Conservation (phyloP, 495 filamentous ascomycete genomes). For the Emericellopsis terricola region DNA sequence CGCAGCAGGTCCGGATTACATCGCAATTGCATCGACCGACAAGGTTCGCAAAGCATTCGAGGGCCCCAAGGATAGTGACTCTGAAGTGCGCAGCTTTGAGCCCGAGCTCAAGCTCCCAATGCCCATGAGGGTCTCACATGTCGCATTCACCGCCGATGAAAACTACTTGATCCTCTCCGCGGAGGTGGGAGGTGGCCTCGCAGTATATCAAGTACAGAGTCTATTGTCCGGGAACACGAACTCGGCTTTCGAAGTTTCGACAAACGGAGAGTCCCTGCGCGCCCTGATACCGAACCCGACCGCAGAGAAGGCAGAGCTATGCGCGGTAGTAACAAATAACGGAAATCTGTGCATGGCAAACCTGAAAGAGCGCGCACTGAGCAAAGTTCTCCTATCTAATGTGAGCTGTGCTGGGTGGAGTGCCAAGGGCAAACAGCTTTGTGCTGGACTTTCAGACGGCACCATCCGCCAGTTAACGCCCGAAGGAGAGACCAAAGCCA, state of each 20-base stretch:
- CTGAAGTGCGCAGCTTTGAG: constrained; percentile 50
- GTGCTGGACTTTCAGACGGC: constrained; percentile 75
- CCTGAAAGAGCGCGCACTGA: constrained; percentile 41
- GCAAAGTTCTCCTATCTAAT: constrained; percentile 45
- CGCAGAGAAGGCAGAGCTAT: constrained; percentile 38
- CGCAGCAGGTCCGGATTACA: constrained; percentile 64
- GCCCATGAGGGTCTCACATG: constrained; percentile 62
- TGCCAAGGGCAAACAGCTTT: constrained; percentile 74
- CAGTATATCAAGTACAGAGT: constrained; percentile 55
- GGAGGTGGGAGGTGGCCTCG: constrained; percentile 65
- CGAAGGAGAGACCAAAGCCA: constrained; percentile 52
- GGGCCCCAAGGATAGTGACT: constrained; percentile 33
- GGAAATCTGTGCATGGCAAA: constrained; percentile 76
- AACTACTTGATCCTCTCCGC: constrained; percentile 67
- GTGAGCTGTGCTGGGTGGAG: constrained; percentile 89
- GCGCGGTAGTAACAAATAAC: constrained; percentile 61
- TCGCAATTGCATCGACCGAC: constrained; percentile 62
- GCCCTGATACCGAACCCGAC: constrained; percentile 68
- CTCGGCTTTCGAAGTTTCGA: constrained; percentile 50
- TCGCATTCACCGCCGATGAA: constrained; percentile 78
- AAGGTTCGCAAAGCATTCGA: constrained; percentile 60
- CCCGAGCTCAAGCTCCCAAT: constrained; percentile 57
- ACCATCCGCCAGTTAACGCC: constrained; percentile 69
- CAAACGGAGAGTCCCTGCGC: constrained; percentile 55
- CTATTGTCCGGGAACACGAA: constrained; percentile 49